Evolutionary conservation across 1,284 basidiomycete species (phyloP), one percentile per base, ranked within the genome.

Genomic region (Marasmius oreades): DNA sequence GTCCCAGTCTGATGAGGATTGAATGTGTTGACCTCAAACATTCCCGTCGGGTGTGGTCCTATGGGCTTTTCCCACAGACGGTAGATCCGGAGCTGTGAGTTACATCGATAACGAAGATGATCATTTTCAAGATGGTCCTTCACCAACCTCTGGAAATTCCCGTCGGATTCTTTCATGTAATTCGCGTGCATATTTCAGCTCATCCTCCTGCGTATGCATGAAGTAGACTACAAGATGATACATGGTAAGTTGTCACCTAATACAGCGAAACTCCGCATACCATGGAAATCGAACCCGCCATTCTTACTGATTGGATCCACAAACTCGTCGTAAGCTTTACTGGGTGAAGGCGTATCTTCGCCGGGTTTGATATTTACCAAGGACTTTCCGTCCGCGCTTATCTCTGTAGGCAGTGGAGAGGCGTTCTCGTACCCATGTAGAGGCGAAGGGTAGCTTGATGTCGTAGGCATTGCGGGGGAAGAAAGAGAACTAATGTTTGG

Each of bases 61-160:
- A 89, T 72, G 0, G 88, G 77, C 42, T 68, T 77, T 51, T 89
- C 86, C 80, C 80, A 86, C 61, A 90, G 75, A 50, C 66, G 76
- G 67, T 85, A 87, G 42, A 88, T 80, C 36, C 82, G 77, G 28
- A 88, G 70, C 86, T 88, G 28, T 31, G 28, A 31, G 28, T 31
- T 51, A n/a, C 24, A 52, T 45, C 33, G 44, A n/a, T n/a, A n/a
- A n/a, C n/a, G n/a, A n/a, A n/a, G n/a, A n/a, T n/a, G n/a, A n/a
- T n/a, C n/a, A n/a, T n/a, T n/a, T n/a, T n/a, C n/a, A n/a, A n/a
- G n/a, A n/a, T n/a, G n/a, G n/a, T n/a, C n/a, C n/a, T n/a, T n/a
- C n/a, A n/a, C n/a, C n/a, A n/a, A n/a, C 84, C 76, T 90, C 88
- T 22, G 88, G 88, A 67, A 89, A 90, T 63, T 90, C 88, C 55